These are phyloP conservation scores for Mortierella sp. DNA, from an alignment of 371 early-diverging fungal genomes.

Conservation along the genomic window DNA sequence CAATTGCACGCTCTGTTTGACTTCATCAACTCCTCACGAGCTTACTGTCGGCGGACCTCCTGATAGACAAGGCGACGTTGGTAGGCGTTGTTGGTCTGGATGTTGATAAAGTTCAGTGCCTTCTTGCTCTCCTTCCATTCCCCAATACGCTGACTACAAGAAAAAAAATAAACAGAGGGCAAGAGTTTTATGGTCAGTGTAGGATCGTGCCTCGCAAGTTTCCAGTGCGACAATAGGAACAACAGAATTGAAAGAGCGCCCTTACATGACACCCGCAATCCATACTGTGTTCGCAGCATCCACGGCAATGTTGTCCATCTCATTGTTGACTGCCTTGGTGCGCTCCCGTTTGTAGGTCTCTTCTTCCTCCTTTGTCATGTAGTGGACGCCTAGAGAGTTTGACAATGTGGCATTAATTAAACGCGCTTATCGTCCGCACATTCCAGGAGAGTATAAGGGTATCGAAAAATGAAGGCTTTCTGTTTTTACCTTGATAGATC, in stretches of 20 bases:
- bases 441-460: too few species aligned
- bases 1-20: too few species aligned
- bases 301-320: slow-evolving; percentile 72
- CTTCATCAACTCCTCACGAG: neutral
- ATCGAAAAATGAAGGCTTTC: neutral
- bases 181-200: neutral
- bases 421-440: neutral
- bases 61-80: slow-evolving; percentile 78
- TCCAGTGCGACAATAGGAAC: neutral
- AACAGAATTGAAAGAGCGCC: neutral
- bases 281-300: slow-evolving; percentile 73
- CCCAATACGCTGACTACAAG: slow-evolving; percentile 58
- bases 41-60: slow-evolving; percentile 71
- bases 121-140: slow-evolving; percentile 61
- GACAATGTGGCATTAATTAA: neutral
- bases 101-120: slow-evolving; percentile 61
- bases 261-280: slow-evolving; percentile 63
- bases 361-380: slow-evolving; percentile 77
- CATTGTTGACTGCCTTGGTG: slow-evolving; percentile 58
- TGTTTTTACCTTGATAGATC: slow-evolving; percentile 56
- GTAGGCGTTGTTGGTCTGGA: slow-evolving; percentile 66
- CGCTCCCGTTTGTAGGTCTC: slow-evolving; percentile 63
- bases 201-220: too few species aligned
- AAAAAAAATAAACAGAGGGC: neutral
- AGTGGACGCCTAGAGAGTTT: slow-evolving; percentile 77